phyloP scores from a whole-genome alignment of 108 stramenopile genomes.

The Nitzschia putrida region DNA sequence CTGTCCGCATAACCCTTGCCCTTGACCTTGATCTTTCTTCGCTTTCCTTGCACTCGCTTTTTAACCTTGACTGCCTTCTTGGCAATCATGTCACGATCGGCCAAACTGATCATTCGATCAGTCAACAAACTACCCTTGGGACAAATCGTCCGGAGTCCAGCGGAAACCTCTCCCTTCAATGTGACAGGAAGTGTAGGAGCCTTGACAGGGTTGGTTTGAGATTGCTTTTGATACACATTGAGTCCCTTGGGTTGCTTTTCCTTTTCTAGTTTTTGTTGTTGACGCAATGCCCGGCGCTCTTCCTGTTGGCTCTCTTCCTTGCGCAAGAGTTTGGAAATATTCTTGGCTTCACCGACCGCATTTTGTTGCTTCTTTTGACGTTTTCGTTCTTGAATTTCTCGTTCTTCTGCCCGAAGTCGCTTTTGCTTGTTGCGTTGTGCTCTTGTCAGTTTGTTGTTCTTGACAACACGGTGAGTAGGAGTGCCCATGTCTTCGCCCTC shows the following conservation, averaged over 20 bases:
- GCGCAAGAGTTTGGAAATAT: constrained; percentile 35
- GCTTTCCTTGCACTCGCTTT: constrained; percentile 70
- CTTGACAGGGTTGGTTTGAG: constrained; percentile 62
- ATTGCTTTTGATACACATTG: constrained; percentile 44
- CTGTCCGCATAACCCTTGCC: constrained; percentile 31
- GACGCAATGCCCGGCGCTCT: constrained; percentile 14
- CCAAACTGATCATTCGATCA: constrained; percentile 78
- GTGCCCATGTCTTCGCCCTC: constrained; percentile 28
- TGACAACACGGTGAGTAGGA: constrained; percentile 26
- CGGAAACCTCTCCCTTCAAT: constrained; percentile 60
- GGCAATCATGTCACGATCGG: constrained; percentile 69
- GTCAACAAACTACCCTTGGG: constrained; percentile 82
- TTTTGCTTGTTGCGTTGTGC: constrained; percentile 86
- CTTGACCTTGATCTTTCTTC: constrained; percentile 48
- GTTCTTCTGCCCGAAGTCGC: constrained; percentile 55
- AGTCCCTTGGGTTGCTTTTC: constrained; percentile 49
- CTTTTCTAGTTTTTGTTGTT: constrained; percentile 29
- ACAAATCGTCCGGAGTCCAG: constrained; percentile 58
- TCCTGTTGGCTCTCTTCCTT: constrained; percentile 33
- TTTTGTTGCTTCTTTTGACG: constrained; percentile 56
- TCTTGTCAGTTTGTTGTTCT: constrained; percentile 72
- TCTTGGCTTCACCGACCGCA: constrained; percentile 56
- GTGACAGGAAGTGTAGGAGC: constrained; percentile 82
- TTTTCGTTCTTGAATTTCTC: constrained; percentile 50
- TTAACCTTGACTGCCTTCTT: constrained; percentile 54